Percentiles rank a stretch among this genome's conserved stretches.
phyloP scores from a whole-genome alignment of 306 rosid species.

The Arachis hypogaea region DNA sequence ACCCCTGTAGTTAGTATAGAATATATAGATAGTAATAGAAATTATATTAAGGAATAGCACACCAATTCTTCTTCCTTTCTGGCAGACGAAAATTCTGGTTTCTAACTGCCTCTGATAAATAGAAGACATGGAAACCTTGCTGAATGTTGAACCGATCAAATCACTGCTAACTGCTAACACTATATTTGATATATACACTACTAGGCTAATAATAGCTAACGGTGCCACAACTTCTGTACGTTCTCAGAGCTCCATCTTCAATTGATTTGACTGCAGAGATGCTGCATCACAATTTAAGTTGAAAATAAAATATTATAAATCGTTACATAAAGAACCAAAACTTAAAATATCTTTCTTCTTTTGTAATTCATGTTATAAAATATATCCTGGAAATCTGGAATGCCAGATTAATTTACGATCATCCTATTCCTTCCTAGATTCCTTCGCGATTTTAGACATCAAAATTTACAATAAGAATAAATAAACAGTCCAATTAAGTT shows the following conservation, averaged over 20 bases:
- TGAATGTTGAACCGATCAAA: conserved; percentile 53
- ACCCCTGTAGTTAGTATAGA: conserved; percentile 57
- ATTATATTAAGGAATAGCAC: conserved; percentile 51
- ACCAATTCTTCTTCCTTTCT: conserved; percentile 56
- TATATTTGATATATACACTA: conserved; percentile 75
- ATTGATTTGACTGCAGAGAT: conserved; percentile 74
- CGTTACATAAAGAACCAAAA: neutral
- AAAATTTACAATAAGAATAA: conserved; percentile 15
- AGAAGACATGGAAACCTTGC: conserved; percentile 60
- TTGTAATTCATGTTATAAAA: neutral
- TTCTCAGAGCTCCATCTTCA: conserved; percentile 89
- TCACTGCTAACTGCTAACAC: conserved; percentile 64
- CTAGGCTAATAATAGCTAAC: conserved; percentile 60
- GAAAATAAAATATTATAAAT: conserved; percentile 22
- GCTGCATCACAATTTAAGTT: conserved; percentile 54
- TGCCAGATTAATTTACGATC: neutral
- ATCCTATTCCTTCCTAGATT: conserved; percentile 22
- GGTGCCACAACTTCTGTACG: conserved; percentile 43
- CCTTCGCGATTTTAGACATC: conserved; percentile 19
- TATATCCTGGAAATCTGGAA: no score
- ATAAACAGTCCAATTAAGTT: neutral
- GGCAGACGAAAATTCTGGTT: conserved; percentile 54
- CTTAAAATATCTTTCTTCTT: neutral
- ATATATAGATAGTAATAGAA: conserved; percentile 29
- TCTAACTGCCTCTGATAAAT: conserved; percentile 55